Evolutionary conservation across 2,329 filamentous ascomycete species (phyloP), one percentile per base, ranked within the genome.

Genomic region (Sclerotiophoma versabilis): DNA sequence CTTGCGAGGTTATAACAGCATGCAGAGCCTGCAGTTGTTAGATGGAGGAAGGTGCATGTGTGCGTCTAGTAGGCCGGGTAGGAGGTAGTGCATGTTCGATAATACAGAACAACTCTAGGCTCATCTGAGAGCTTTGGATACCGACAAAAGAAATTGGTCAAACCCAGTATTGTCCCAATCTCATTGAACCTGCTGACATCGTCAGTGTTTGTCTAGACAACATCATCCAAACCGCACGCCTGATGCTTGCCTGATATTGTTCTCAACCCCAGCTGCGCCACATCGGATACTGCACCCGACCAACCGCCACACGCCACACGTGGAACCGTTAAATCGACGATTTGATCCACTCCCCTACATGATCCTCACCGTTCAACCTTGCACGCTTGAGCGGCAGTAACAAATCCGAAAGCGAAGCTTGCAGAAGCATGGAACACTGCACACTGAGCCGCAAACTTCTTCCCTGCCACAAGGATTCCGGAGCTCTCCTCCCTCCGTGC

Each of bases 391-490:
- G 20, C n/a, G 17, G 14, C 15, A 27, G 22, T 2, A 26, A 9
- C 12, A 14, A 6, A 32, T 27, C n/a, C 29, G 11, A 26, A 32
- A 5, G 27, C 36, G 19, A 41, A 27, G 22, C 15, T 14, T 17
- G 23, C n/a, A 14, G 30, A 48, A 26, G 15, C 27, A 32, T 14
- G 14, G 19, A 17, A 47, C n/a, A 32, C 38, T 27, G 45, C 51
- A 49, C 51, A 45, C 45, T 17, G 51, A 54, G 51, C 51, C 45
- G 51, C 51, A 49, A 45, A 49, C 39, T 45, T 49, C 51, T 54
- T 49, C 39, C 51, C 39, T 45, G 39, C 30, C 15, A 15, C 22
- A 9, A 25, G 17, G n/a, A 7, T 22, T 32, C 20, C 23, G 22
- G 20, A 33, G 25, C 27, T 20, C 22, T 29, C 7, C 5, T 26